Base-by-base conservation (phyloP, 345 rosid species). In the Eucalyptus sideroxylon region DNA sequence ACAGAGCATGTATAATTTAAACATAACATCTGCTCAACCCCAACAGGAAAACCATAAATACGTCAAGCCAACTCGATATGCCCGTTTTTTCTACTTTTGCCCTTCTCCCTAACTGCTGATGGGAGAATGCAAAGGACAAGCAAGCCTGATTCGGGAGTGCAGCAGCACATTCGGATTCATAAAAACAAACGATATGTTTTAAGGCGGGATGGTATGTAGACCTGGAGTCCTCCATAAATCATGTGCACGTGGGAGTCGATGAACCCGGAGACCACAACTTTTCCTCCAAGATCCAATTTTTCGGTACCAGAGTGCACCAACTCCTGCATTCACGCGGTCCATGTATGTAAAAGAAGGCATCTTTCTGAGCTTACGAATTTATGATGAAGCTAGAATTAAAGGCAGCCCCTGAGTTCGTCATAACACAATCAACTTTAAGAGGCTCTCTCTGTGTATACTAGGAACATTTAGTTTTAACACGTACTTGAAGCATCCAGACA, bases 161-260 rank as follows among this genome's bases (percentile, higher is more conserved):
- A 51, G 47, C 87, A 37, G 90, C 85, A 40, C 47, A 40, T 77
- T 77, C 30, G 47, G 11, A 77, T 77, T 19, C 42, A 19, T 37
- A 77, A 40, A 65, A 37, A 11, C 27, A 77, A 77, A 77, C 9
- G 1, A 40, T 11, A 23, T 5, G 30, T 37, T 21, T 40, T 23
- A 77, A 65, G 86, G 37, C 11, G 53, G 88, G 83, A 55, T 87
- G 82, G 69, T 37, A 7, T 50, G 23, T 51, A 86, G 88, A 97
- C 99, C 99, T 96, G 97, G n/a, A 97, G 88, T 27, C 99, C 99
- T 37, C 96, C 98, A 51, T 21, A 89, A 88, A 97, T 91, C 24
- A 98, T 90, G 90, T 96, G 99, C 83, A 97, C 98, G 88, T 98
- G 99, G 72, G 99, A 98, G 93, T 98, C 99, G 90, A 98, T 94